Evolutionary conservation across 2,329 filamentous ascomycete species (phyloP), one percentile per base, ranked within the genome.

Genomic region (Trichoderma hamatum): DNA sequence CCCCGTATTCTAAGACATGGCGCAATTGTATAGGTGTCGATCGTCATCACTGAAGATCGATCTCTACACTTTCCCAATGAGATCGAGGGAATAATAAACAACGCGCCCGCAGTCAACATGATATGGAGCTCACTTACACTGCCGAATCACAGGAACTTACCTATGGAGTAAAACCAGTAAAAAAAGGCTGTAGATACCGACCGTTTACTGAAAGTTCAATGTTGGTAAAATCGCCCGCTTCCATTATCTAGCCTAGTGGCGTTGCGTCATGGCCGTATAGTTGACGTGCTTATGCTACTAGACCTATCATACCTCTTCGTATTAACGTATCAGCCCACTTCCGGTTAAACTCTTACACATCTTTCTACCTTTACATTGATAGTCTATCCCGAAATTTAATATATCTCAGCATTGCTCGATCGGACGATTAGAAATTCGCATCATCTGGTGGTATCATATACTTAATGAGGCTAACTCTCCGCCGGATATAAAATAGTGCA

Each of bases 281-380:
- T 68, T 71, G 70, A 70, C 70, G 70, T 71, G 70, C 65, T 70
- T 61, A 21, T 21, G n/a, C n/a, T 24, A 30, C n/a, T 24, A 30
- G 16, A 21, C 70, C 64, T 70, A 70, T 68, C 66, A 68, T n/a
- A 52, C 6, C 30, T 39, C 28, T 26, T 13, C 19, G n/a, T 60
- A 52, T 60, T 2, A 36, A 19, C 55, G 28, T 21, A 30, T 67
- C 43, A 59, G 21, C 64, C 28, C 55, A 28, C 28, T 36, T 39
- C 13, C 64, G 55, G 56, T 55, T 62, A 60, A 60, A 49, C 3
- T 36, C 51, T 65, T 49, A 66, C 62, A 46, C 34, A 66, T 66
- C 26, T 55, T 66, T 56, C 36, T 56, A 21, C 62, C 36, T 56
- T 32, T 46, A 26, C 34, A 16, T 43, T 13, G 6, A 56, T 56